Evolutionary conservation across 441 rosid genomes (phyloP).

Genomic region (Manihot esculenta): DNA sequence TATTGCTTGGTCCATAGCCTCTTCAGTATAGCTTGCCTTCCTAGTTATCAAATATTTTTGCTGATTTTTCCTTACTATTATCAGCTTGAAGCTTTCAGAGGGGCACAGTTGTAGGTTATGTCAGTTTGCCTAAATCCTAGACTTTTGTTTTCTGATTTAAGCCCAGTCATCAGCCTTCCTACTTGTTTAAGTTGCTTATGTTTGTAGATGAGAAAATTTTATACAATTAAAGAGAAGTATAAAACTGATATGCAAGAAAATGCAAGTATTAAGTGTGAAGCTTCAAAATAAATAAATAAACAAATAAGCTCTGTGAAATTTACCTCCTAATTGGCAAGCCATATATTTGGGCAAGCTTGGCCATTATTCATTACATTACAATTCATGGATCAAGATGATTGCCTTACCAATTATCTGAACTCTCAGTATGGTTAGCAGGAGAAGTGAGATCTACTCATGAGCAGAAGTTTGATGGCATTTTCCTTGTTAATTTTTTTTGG

Average conservation of each 20-base stretch:
- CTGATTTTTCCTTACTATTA: background rate
- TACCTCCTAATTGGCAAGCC: background rate
- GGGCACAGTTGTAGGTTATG: background rate
- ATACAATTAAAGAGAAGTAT: background rate
- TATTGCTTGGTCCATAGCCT: background rate
- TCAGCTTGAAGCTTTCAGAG: background rate
- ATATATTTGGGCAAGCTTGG: background rate
- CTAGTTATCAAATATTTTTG: background rate
- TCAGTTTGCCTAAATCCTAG: background rate
- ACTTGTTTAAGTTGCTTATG: background rate
- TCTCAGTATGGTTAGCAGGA: background rate
- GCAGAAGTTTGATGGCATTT: conserved; percentile 4
- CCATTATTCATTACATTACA: background rate
- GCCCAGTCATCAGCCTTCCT: background rate
- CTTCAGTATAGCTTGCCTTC: background rate
- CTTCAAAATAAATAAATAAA: too few relatives aligned
- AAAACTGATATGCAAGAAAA: background rate
- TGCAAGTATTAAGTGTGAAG: background rate
- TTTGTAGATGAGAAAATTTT: background rate
- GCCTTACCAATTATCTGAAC: background rate
- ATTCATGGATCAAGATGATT: background rate
- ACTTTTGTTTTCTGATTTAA: background rate
- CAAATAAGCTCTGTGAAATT: background rate
- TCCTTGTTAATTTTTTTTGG: background rate
- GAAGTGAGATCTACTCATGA: background rate